A percentile compares a stretch with the other conserved stretches of the same genome.
Evolutionary conservation across 108 stramenopile species (phyloP).

Genomic region (Ochromonas danica): DNA sequence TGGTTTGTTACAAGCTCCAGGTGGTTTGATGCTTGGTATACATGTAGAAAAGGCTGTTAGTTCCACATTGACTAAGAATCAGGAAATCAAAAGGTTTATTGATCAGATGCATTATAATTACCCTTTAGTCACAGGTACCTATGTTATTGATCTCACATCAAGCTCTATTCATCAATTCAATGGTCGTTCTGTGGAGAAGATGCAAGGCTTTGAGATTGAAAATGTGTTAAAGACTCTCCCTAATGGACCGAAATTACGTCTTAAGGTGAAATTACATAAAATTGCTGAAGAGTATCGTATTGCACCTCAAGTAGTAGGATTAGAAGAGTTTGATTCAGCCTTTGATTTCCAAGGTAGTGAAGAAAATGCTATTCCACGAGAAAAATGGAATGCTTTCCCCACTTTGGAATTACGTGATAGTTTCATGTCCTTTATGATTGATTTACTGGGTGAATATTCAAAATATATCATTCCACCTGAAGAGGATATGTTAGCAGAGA

Average conservation of each 20-base stretch:
- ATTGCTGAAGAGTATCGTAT: conserved; percentile 28
- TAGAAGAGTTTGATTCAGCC: conserved; percentile 26
- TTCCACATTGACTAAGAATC: not conserved
- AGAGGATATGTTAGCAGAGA: not conserved
- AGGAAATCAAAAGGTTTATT: not conserved
- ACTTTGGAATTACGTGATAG: conserved; percentile 13
- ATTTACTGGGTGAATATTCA: conserved; percentile 22
- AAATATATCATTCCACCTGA: conserved; percentile 18
- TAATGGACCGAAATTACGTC: conserved; percentile 10
- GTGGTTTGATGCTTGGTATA: conserved; percentile 30
- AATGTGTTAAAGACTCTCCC: not conserved
- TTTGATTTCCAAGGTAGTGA: conserved; percentile 20
- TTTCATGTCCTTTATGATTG: conserved; percentile 29
- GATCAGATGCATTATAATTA: not conserved
- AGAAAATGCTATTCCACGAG: too few relatives aligned
- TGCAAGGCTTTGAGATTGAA: not conserved
- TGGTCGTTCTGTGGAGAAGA: not conserved
- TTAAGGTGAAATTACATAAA: not conserved
- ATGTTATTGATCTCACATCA: conserved; percentile 6
- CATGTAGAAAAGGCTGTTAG: not conserved
- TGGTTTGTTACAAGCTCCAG: conserved; percentile 31
- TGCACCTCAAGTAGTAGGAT: not conserved
- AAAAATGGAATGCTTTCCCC: conserved; percentile 16
- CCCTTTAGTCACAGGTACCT: conserved; percentile 4
- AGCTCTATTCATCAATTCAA: conserved; percentile 23